A percentile compares a stretch with the other conserved stretches of the same genome.
phyloP scores from a whole-genome alignment of 176 grass and related monocot species.

The Secale cereale region DNA sequence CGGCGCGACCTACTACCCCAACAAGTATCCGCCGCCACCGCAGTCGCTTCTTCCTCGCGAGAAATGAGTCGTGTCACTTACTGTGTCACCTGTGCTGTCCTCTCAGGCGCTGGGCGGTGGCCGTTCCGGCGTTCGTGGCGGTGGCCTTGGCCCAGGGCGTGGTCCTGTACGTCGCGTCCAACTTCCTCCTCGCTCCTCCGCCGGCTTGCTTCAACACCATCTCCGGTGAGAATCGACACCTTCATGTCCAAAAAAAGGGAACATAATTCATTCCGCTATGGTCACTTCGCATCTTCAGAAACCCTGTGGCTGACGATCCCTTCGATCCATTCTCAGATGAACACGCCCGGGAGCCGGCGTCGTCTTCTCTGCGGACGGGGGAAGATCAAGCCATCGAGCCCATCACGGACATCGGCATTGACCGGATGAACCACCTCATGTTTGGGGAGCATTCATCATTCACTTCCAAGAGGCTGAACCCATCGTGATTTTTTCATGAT shows the following conservation, averaged over 20 bases:
- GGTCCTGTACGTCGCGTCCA: slow-evolving; percentile 48
- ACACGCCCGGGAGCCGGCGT: slow-evolving; percentile 29
- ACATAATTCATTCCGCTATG: background rate
- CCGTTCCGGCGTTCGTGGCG: slow-evolving; percentile 45
- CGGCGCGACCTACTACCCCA: slow-evolving; percentile 74
- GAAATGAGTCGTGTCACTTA: background rate
- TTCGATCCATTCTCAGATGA: slow-evolving; percentile 48
- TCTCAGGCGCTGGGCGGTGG: slow-evolving; percentile 53
- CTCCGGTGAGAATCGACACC: slow-evolving; percentile 29
- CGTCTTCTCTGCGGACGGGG: background rate
- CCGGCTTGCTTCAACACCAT: slow-evolving; percentile 42
- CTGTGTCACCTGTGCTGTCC: background rate
- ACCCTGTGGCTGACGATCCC: background rate
- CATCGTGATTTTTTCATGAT: background rate
- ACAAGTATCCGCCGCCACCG: slow-evolving; percentile 33
- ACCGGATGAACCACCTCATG: slow-evolving; percentile 32
- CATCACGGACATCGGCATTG: slow-evolving; percentile 29
- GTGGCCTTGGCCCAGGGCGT: slow-evolving; percentile 33
- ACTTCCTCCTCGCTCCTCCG: slow-evolving; percentile 39
- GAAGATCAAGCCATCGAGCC: slow-evolving; percentile 23
- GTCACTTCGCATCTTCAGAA: background rate
- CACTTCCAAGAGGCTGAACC: background rate
- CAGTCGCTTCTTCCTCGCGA: background rate
- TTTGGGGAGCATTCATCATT: background rate
- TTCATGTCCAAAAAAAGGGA: background rate